These are phyloP conservation scores for Paracoccidioides brasiliensis DNA, from an alignment of 2,329 filamentous ascomycete genomes.

Conservation along the genomic window DNA sequence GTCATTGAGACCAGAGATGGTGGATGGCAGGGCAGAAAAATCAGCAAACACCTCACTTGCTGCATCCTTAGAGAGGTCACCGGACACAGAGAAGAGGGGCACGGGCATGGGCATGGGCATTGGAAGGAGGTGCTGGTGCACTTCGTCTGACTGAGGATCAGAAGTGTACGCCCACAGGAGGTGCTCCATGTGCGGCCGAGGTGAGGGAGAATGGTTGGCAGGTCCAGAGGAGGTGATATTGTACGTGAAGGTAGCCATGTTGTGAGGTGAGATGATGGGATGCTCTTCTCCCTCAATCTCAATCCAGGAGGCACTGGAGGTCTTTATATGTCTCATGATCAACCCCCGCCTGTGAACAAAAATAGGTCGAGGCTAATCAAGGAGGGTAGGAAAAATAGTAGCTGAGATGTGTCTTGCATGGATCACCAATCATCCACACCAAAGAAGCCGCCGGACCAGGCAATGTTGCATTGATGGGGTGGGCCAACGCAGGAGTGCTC, in stretches of 20 bases:
- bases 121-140: neutral
- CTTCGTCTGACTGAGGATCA: neutral
- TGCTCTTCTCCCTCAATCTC: neutral
- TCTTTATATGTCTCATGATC: neutral
- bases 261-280: neutral
- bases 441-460: neutral
- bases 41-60: neutral
- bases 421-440: neutral
- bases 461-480: neutral
- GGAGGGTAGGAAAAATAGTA: neutral
- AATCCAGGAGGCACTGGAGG: neutral
- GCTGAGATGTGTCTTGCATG: neutral
- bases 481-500: neutral
- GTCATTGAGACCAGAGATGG: neutral
- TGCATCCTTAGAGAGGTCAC: neutral
- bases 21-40: neutral
- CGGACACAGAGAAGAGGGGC: neutral
- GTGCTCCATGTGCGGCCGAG: neutral
- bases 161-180: neutral
- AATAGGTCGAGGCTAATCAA: neutral
- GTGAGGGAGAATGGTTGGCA: neutral
- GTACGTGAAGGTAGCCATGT: neutral
- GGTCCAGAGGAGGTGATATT: neutral
- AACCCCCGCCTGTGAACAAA: neutral
- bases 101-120: neutral